Evolutionary conservation across 2,329 filamentous ascomycete species (phyloP).

Genomic region (Colletotrichum spinosum): DNA sequence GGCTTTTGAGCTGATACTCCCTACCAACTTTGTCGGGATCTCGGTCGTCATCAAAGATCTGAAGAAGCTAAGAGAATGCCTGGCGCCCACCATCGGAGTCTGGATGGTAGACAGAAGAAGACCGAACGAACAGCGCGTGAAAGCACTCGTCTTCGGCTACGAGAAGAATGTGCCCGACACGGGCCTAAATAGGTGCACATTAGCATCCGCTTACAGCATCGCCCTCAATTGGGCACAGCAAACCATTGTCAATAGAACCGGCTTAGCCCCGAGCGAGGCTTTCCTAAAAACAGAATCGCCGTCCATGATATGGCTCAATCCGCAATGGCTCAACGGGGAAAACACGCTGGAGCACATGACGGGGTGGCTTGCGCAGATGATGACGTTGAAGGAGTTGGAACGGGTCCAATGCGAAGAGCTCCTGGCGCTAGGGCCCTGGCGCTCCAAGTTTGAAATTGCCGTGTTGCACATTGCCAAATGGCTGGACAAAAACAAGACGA

Average conservation of each 20-base stretch:
- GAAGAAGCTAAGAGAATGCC: constrained; percentile 49
- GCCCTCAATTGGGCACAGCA: not conserved
- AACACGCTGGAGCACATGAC: too few relatives aligned
- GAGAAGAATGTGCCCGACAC: not conserved
- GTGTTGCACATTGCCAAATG: too few relatives aligned
- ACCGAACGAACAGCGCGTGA: not conserved
- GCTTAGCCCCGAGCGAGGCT: not conserved
- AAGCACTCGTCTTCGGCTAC: not conserved
- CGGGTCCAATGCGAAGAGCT: too few relatives aligned
- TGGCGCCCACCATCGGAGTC: not conserved
- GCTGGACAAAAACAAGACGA: too few relatives aligned
- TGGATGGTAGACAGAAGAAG: not conserved
- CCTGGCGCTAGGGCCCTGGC: too few relatives aligned
- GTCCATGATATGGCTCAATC: not conserved
- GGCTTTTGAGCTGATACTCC: not conserved
- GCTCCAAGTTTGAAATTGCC: too few relatives aligned
- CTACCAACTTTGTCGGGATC: not conserved
- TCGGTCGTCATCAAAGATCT: not conserved
- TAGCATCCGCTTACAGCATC: not conserved
- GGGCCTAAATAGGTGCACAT: not conserved
- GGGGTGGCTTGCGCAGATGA: not conserved
- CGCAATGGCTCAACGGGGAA: not conserved
- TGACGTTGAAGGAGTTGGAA: too few relatives aligned
- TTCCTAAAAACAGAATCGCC: not conserved
- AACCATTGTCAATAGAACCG: not conserved